Evolutionary conservation across 2,329 filamentous ascomycete genomes (phyloP).

Genomic region (Colletotrichum falcatum): DNA sequence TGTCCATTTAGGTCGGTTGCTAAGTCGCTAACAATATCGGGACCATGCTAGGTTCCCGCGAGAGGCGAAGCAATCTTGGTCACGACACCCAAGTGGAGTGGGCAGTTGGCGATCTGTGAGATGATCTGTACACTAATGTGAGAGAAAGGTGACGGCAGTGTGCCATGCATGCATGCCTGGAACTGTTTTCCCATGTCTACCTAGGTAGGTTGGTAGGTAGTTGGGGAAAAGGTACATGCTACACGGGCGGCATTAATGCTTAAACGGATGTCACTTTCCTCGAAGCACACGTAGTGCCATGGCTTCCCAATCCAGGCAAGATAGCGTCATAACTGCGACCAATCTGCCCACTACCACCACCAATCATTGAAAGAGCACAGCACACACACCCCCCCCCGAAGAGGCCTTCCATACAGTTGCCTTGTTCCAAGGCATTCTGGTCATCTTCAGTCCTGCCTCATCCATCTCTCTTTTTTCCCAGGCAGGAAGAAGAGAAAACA

Average conservation of each 20-base stretch:
- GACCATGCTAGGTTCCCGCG: slow-evolving; percentile 1
- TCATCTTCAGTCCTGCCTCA: slow-evolving; percentile 16
- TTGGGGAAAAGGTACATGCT: background rate
- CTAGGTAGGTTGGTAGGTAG: too few species aligned
- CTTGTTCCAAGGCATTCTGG: slow-evolving; percentile 20
- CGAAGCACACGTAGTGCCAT: slow-evolving; percentile 5
- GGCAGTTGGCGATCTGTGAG: slow-evolving; percentile 14
- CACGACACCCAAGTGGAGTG: background rate
- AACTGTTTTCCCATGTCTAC: background rate
- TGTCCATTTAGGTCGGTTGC: background rate
- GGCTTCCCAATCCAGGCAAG: slow-evolving; percentile 33
- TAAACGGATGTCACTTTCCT: background rate
- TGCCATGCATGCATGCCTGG: slow-evolving; percentile 6
- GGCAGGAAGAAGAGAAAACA: slow-evolving; percentile 26
- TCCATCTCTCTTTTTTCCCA: slow-evolving; percentile 7
- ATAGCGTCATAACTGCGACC: slow-evolving; percentile 40
- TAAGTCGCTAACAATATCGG: slow-evolving; percentile 5
- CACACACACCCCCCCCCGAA: background rate
- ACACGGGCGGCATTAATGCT: background rate
- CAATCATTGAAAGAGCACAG: slow-evolving; percentile 24
- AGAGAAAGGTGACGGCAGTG: background rate
- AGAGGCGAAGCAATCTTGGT: slow-evolving; percentile 8
- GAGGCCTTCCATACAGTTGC: slow-evolving; percentile 12
- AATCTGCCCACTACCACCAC: slow-evolving; percentile 34
- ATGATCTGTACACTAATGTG: too few species aligned